These are phyloP conservation scores for Phytophthora rubi DNA, from an alignment of 352 stramenopile genomes.

Conservation along the genomic window DNA sequence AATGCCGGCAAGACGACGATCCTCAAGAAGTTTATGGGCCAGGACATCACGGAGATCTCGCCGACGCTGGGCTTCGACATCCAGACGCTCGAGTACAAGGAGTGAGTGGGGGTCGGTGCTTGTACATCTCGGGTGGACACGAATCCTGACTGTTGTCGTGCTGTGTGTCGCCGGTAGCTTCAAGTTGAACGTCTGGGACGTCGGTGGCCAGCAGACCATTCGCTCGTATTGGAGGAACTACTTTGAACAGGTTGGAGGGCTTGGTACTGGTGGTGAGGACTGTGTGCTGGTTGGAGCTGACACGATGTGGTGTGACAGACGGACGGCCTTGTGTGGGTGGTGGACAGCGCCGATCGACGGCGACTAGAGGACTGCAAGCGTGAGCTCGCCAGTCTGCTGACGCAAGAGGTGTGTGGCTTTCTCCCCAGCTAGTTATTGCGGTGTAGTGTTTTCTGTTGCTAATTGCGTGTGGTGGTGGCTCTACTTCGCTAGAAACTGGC, in stretches of 20 bases:
- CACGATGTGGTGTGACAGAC: constrained; percentile 61
- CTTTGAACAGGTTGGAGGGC: constrained; percentile 92
- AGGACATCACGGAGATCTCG: constrained; percentile 97
- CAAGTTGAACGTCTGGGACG: constrained; percentile 99
- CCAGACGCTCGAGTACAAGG: constrained; percentile 97
- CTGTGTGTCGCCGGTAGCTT: constrained; percentile 74
- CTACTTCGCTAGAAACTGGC: constrained; percentile 91
- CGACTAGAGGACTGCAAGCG: constrained; percentile 95
- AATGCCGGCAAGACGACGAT: constrained; percentile 99
- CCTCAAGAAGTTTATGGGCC: constrained; percentile 97
- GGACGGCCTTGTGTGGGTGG: constrained; percentile 99
- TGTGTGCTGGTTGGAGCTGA: background rate
- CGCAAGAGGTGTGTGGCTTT: constrained; percentile 72
- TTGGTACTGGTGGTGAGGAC: background rate
- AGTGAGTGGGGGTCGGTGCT: constrained; percentile 39
- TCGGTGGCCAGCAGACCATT: constrained; percentile 99
- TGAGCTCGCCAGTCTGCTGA: constrained; percentile 90
- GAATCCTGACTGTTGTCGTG: background rate
- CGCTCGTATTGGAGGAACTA: constrained; percentile 99
- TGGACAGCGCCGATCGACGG: constrained; percentile 95
- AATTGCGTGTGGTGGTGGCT: constrained; percentile 4
- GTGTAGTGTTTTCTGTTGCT: background rate
- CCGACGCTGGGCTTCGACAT: constrained; percentile 99
- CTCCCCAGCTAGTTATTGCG: background rate
- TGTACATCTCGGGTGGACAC: background rate